phyloP scores from a whole-genome alignment of 2,329 filamentous ascomycete genomes.

The Nothopassalora personata region DNA sequence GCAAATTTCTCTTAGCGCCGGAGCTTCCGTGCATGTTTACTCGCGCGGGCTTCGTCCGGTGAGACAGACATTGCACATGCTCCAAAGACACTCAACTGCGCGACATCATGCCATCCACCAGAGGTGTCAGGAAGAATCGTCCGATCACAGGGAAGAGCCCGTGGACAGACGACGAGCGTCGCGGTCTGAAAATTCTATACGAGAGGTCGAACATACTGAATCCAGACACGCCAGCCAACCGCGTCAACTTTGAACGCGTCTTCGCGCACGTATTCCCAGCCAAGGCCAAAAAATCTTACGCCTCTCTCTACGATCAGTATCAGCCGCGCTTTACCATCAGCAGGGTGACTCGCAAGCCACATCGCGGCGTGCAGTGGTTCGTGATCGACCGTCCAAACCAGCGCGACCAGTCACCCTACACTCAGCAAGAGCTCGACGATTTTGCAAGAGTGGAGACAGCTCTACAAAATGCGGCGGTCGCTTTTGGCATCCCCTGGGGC shows the following conservation, averaged over 20 bases:
- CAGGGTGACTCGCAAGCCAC: not conserved
- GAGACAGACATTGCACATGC: too few relatives aligned
- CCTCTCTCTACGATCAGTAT: not conserved
- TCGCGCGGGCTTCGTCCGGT: too few relatives aligned
- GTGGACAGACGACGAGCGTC: not conserved
- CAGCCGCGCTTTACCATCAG: not conserved
- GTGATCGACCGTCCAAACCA: not conserved
- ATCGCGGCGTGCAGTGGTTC: not conserved
- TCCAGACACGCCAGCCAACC: not conserved
- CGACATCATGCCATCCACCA: not conserved
- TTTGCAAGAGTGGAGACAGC: not conserved
- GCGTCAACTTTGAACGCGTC: not conserved
- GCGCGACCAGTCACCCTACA: not conserved
- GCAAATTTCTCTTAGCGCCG: not conserved
- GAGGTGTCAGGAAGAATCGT: not conserved
- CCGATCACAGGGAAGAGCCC: not conserved
- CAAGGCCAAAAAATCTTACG: not conserved
- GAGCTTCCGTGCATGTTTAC: not conserved
- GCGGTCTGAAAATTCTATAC: not conserved
- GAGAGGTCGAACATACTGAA: not conserved
- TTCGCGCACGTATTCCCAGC: not conserved
- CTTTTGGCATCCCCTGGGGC: not conserved
- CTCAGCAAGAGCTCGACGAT: not conserved
- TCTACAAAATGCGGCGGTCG: not conserved
- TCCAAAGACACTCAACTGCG: too few relatives aligned